phyloP scores from a whole-genome alignment of 2,329 filamentous ascomycete genomes.

The Sphaerulina populicola region DNA sequence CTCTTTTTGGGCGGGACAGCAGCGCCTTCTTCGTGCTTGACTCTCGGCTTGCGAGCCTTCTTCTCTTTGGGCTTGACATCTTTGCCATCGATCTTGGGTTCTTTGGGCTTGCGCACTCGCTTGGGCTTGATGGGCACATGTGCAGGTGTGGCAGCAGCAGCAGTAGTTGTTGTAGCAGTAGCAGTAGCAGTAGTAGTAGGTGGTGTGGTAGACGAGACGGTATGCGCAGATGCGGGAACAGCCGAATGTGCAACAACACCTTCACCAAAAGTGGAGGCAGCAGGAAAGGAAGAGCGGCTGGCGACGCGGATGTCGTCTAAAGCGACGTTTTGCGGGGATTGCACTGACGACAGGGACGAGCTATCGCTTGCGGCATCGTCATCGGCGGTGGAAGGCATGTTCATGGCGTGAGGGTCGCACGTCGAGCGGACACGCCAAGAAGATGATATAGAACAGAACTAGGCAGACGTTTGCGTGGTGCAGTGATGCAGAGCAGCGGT shows the following conservation, averaged over 20 bases:
- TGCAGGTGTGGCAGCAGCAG: conserved; percentile 24
- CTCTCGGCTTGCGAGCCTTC: conserved; percentile 44
- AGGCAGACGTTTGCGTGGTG: neutral
- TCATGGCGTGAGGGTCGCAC: neutral
- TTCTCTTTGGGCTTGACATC: conserved; percentile 37
- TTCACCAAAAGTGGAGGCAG: conserved; percentile 25
- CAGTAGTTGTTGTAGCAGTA: no score
- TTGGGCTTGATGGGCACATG: conserved; percentile 33
- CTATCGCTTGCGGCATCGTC: conserved; percentile 8
- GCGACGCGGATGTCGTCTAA: conserved; percentile 8
- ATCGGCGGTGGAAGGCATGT: neutral
- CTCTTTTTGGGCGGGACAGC: conserved; percentile 44
- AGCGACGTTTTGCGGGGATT: conserved; percentile 6
- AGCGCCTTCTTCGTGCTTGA: conserved; percentile 28
- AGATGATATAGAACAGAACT: neutral
- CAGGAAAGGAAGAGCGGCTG: conserved; percentile 4
- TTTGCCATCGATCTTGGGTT: conserved; percentile 28
- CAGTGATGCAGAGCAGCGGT: neutral
- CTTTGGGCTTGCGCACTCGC: conserved; percentile 36
- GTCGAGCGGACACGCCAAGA: conserved; percentile 4
- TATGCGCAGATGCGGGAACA: conserved; percentile 16
- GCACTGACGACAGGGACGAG: conserved; percentile 8
- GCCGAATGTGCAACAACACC: conserved; percentile 27
- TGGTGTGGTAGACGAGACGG: conserved; percentile 14
- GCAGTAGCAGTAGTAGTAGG: no score